Evolutionary conservation across 495 filamentous ascomycete genomes (phyloP).

Genomic region (Podospora appendiculata): DNA sequence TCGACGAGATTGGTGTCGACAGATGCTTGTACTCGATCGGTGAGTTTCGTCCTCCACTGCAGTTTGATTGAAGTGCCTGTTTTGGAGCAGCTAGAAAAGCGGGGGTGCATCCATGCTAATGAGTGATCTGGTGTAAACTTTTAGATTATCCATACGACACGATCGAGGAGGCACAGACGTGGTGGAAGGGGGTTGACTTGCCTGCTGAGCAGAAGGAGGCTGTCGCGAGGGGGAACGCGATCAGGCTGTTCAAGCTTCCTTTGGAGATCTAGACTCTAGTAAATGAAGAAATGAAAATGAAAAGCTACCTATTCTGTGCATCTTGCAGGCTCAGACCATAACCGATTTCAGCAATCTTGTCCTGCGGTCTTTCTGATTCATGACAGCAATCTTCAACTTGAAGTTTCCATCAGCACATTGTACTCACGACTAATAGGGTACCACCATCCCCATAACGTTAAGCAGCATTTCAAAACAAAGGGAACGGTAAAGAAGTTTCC

Average conservation of each 20-base stretch:
- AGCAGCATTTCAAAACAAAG: too few species aligned
- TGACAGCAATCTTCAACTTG: too few species aligned
- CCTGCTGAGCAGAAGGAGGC: conserved; percentile 36
- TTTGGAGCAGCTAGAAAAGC: background rate
- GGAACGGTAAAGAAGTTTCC: too few species aligned
- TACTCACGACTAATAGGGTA: too few species aligned
- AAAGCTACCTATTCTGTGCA: too few species aligned
- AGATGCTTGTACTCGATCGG: conserved; percentile 33
- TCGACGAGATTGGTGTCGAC: conserved; percentile 29
- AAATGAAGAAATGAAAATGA: too few species aligned
- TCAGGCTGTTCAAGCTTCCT: conserved; percentile 44
- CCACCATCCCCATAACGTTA: too few species aligned
- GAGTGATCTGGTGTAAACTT: background rate
- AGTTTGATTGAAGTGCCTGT: too few species aligned
- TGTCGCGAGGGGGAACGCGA: conserved; percentile 48
- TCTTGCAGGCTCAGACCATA: too few species aligned
- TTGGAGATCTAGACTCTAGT: conserved; percentile 9
- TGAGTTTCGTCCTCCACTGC: conserved; percentile 2
- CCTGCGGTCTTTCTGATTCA: too few species aligned
- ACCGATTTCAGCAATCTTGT: too few species aligned
- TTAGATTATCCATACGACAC: conserved; percentile 33
- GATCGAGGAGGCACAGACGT: conserved; percentile 44
- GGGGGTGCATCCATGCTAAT: background rate
- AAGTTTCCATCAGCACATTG: too few species aligned
- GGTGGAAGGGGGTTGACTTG: conserved; percentile 42